Percentiles rank a stretch among this genome's conserved stretches.
These are phyloP conservation scores for Trichoderma harzianum DNA, from an alignment of 2,329 filamentous ascomycete species.

Conservation along the genomic window DNA sequence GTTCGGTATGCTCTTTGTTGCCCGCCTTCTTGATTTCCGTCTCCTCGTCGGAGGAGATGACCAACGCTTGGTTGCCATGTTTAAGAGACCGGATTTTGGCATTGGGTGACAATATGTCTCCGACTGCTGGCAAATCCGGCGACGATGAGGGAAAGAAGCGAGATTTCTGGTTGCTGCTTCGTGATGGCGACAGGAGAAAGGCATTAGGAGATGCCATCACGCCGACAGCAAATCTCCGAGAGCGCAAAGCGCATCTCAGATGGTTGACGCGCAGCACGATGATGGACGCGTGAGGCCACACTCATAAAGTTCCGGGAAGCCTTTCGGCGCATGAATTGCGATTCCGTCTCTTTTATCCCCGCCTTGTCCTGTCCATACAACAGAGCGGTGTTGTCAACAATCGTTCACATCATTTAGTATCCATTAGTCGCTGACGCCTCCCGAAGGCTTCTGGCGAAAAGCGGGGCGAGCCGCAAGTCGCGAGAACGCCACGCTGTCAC, in stretches of 20 bases:
- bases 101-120: slow-evolving; percentile 42
- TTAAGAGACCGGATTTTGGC: slow-evolving; percentile 31
- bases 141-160: slow-evolving; percentile 44
- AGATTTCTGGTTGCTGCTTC: slow-evolving; percentile 33
- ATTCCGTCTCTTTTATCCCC: not conserved
- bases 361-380: not conserved
- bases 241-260: slow-evolving; percentile 48
- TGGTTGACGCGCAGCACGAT: slow-evolving; percentile 31
- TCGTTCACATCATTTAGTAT: not conserved
- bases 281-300: slow-evolving; percentile 6
- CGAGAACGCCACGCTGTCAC: slow-evolving; percentile 36
- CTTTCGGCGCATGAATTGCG: not conserved
- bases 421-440: not conserved
- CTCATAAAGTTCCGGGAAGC: not conserved
- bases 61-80: slow-evolving; percentile 36
- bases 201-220: slow-evolving; percentile 35
- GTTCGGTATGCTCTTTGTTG: not conserved
- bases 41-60: slow-evolving; percentile 36
- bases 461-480: slow-evolving; percentile 19
- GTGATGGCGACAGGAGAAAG: slow-evolving; percentile 31
- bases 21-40: not conserved
- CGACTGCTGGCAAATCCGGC: slow-evolving; percentile 52
- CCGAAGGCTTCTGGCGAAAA: slow-evolving; percentile 7
- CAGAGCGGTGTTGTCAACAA: not conserved
- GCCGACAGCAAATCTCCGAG: slow-evolving; percentile 29